Evolutionary conservation across 441 rosid genomes (phyloP).

Genomic region (Eutrema salsugineum): DNA sequence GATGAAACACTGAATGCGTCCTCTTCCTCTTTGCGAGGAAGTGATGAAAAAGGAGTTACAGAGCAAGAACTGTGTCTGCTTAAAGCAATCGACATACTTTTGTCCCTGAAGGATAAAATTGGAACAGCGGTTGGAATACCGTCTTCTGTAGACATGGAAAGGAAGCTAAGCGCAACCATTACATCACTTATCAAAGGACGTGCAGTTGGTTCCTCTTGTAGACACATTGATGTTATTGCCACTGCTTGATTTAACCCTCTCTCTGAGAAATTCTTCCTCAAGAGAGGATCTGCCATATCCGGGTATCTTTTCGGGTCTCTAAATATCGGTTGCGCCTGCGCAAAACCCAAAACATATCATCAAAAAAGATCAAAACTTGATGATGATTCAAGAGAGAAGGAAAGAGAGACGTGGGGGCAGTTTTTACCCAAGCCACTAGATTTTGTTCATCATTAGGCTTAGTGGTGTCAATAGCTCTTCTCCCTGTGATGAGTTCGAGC

Average conservation of each 20-base stretch:
- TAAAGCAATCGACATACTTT: constrained; percentile 21
- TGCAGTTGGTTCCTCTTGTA: constrained; percentile 76
- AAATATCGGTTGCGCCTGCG: constrained; percentile 77
- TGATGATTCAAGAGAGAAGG: not conserved
- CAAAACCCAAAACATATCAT: not conserved
- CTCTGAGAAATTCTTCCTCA: constrained; percentile 49
- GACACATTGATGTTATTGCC: constrained; percentile 88
- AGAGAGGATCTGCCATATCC: constrained; percentile 76
- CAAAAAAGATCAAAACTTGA: not conserved
- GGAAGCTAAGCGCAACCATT: constrained; percentile 65
- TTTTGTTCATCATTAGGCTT: constrained; percentile 75
- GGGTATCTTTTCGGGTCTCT: constrained; percentile 73
- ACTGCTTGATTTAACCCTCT: constrained; percentile 83
- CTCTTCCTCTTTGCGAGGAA: constrained; percentile 13
- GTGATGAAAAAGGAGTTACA: not conserved
- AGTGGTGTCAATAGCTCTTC: constrained; percentile 67
- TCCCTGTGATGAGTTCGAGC: constrained; percentile 78
- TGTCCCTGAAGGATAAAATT: constrained; percentile 23
- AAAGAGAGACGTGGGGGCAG: not conserved
- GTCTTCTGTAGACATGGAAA: constrained; percentile 36
- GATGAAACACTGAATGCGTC: not conserved
- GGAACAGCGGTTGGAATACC: constrained; percentile 28
- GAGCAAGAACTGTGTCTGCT: constrained; percentile 27
- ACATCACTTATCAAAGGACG: constrained; percentile 88
- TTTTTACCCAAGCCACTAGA: constrained; percentile 79